Percentiles rank a stretch among this genome's conserved stretches.
Conservation (phyloP, 2,329 filamentous ascomycete species). For the Nemania diffusa region DNA sequence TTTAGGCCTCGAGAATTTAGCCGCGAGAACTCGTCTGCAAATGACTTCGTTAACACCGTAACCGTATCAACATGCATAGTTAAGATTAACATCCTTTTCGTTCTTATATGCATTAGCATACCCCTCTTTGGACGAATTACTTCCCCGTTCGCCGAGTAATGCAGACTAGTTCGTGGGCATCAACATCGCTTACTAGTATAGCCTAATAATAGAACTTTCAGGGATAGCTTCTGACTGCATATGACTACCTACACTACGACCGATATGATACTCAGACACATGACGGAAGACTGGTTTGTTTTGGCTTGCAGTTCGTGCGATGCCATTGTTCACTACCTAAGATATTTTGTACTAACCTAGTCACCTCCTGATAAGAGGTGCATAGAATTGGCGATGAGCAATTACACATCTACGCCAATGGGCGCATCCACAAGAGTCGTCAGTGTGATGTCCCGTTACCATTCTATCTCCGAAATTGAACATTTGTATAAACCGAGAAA, state of each 20-base stretch:
- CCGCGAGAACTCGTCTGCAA: background rate
- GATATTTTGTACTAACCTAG: conserved; percentile 33
- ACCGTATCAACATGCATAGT: background rate
- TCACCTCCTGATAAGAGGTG: conserved; percentile 30
- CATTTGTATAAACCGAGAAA: conserved; percentile 43
- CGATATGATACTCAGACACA: background rate
- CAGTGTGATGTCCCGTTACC: conserved; percentile 44
- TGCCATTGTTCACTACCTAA: conserved; percentile 47
- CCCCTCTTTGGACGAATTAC: conserved; percentile 1
- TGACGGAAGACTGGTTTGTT: background rate
- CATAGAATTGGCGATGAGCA: conserved; percentile 36
- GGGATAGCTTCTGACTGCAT: background rate
- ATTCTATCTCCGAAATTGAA: conserved; percentile 42
- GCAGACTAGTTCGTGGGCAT: background rate
- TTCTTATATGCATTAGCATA: background rate
- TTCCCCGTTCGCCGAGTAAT: background rate
- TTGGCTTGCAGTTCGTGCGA: conserved; percentile 39
- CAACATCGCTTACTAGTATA: background rate
- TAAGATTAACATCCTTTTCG: background rate
- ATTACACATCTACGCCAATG: conserved; percentile 25
- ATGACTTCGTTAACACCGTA: background rate
- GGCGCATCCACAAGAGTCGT: conserved; percentile 47
- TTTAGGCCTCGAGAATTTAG: conserved; percentile 14
- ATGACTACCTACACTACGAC: background rate
- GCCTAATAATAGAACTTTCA: conserved; percentile 1